phyloP scores from a whole-genome alignment of 306 rosid genomes.

The Sicyos edulis region DNA sequence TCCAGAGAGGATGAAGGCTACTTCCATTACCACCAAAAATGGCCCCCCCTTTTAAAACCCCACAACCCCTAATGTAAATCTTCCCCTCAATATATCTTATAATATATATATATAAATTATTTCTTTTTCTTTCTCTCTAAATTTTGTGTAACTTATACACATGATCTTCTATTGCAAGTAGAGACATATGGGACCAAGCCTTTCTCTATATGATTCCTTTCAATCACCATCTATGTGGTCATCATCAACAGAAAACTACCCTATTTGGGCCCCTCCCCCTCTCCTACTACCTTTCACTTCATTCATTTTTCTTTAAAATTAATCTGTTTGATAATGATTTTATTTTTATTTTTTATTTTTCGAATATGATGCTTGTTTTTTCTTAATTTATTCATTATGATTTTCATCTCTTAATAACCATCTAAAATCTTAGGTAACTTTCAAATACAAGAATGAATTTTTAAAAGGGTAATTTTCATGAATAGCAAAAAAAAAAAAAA shows the following conservation, averaged over 20 bases:
- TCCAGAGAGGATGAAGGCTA: slow-evolving; percentile 25
- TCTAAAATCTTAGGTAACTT: no score
- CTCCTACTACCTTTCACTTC: neutral
- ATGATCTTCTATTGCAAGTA: no score
- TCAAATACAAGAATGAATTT: no score
- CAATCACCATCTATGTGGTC: slow-evolving; percentile 21
- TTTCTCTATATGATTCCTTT: slow-evolving; percentile 16
- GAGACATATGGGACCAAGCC: neutral
- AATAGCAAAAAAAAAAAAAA: no score
- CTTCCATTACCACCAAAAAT: slow-evolving; percentile 20
- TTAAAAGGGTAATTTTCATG: no score
- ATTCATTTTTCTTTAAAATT: neutral
- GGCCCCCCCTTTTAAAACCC: slow-evolving; percentile 9
- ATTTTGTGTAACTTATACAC: neutral
- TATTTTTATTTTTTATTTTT: no score
- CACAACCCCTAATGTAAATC: slow-evolving; percentile 16
- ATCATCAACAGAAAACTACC: slow-evolving; percentile 18
- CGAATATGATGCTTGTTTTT: no score
- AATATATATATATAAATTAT: neutral
- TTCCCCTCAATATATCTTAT: neutral
- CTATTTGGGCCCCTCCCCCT: slow-evolving; percentile 11
- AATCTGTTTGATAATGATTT: no score
- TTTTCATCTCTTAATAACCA: no score
- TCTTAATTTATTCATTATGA: no score
- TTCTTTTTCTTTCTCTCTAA: neutral